Evolutionary conservation across 805 yeast genomes (phyloP).

Genomic region (Kuraishia capsulata): DNA sequence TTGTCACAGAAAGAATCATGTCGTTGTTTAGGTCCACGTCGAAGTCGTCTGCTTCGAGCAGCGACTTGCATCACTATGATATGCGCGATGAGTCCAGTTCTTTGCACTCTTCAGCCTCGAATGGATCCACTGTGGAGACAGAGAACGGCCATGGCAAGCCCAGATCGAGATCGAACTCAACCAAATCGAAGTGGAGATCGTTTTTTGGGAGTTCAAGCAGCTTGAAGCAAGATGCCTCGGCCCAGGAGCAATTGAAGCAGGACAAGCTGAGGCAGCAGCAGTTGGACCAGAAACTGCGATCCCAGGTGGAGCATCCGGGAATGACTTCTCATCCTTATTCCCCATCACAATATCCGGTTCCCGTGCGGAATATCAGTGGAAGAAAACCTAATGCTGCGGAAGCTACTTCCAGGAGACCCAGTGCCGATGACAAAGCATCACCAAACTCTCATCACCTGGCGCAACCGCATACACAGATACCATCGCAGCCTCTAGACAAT

Average conservation of each 20-base stretch:
- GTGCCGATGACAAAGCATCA: not conserved
- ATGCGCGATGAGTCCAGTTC: not conserved
- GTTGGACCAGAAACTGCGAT: not conserved
- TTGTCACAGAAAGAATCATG: no score
- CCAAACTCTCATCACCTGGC: no score
- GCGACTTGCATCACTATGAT: not conserved
- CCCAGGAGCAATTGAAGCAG: not conserved
- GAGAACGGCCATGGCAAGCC: not conserved
- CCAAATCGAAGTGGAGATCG: not conserved
- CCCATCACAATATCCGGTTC: slow-evolving; percentile 4
- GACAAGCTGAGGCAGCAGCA: not conserved
- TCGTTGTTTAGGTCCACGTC: not conserved
- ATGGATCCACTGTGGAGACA: no score
- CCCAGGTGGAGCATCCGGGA: not conserved
- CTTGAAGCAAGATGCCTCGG: not conserved
- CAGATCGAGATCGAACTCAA: not conserved
- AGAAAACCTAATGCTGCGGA: not conserved
- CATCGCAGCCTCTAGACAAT: no score
- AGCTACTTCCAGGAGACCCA: not conserved
- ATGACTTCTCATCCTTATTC: slow-evolving; percentile 2
- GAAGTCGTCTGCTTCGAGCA: not conserved
- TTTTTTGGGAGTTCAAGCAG: not conserved
- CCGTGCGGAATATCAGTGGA: not conserved
- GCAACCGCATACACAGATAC: not conserved
- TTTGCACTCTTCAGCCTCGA: not conserved